Percentiles rank a stretch among this genome's conserved stretches.
Conservation (phyloP, 2,329 filamentous ascomycete species). For the Fusarium humuli region DNA sequence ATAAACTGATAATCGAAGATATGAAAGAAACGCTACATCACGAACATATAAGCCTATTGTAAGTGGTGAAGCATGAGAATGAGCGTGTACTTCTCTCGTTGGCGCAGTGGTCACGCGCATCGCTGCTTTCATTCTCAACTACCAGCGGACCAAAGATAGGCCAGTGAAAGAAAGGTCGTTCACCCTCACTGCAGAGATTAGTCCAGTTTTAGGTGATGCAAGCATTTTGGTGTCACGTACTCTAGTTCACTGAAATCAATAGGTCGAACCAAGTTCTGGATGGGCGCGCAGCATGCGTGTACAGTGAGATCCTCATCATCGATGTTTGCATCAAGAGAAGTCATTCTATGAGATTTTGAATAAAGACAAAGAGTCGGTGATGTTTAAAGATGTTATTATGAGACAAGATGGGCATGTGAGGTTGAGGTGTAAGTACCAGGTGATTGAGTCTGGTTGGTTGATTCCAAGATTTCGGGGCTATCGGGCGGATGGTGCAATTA, state of each 20-base stretch:
- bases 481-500: conserved; percentile 28
- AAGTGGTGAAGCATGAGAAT: neutral
- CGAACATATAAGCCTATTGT: neutral
- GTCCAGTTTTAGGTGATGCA: neutral
- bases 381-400: neutral
- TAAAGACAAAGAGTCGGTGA: neutral
- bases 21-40: conserved; percentile 80
- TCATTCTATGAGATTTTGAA: conserved; percentile 21
- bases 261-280: conserved; percentile 55
- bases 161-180: conserved; percentile 45
- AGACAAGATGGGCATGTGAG: conserved; percentile 17
- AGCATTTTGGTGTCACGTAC: conserved; percentile 41
- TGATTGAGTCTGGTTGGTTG: conserved; percentile 24
- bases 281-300: conserved; percentile 55
- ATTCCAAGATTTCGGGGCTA: conserved; percentile 8
- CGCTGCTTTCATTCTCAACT: conserved; percentile 79
- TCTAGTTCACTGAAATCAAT: conserved; percentile 59
- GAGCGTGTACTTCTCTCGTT: conserved; percentile 74
- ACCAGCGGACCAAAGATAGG: conserved; percentile 75
- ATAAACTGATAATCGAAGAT: conserved; percentile 88
- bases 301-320: conserved; percentile 52
- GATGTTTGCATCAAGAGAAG: conserved; percentile 30
- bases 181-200: conserved; percentile 3
- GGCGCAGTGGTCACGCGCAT: conserved; percentile 82
- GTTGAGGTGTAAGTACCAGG: conserved; percentile 12